phyloP scores from a whole-genome alignment of 306 rosid genomes.

The Geum urbanum region DNA sequence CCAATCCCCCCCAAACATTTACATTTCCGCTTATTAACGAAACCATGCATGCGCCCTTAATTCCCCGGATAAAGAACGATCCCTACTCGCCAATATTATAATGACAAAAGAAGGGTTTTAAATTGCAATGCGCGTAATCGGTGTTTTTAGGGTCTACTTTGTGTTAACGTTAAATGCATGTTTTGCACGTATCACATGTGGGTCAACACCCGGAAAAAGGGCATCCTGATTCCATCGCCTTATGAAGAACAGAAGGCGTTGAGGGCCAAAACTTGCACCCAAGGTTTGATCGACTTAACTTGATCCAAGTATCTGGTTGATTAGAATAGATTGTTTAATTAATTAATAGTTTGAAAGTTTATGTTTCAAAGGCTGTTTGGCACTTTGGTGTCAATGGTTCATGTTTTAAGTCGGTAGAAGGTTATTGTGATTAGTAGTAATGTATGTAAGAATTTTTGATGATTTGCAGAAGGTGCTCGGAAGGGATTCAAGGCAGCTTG shows the following conservation, averaged over 20 bases:
- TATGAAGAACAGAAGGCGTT: constrained; percentile 51
- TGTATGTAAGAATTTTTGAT: constrained; percentile 19
- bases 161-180: too few species aligned
- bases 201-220: constrained; percentile 32
- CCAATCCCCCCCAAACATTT: too few species aligned
- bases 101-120: too few species aligned
- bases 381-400: background rate
- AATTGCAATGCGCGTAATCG: too few species aligned
- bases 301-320: background rate
- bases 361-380: too few species aligned
- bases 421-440: background rate
- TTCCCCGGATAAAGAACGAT: too few species aligned
- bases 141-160: too few species aligned
- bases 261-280: constrained; percentile 51
- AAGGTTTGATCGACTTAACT: constrained; percentile 25
- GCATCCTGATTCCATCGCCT: constrained; percentile 60
- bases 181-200: too few species aligned
- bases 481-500: constrained; percentile 75
- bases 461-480: constrained; percentile 70
- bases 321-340: background rate
- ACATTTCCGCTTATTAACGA: too few species aligned
- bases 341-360: background rate
- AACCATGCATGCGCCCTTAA: too few species aligned
- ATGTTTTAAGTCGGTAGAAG: background rate
- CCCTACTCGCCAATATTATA: too few species aligned